Evolutionary conservation across 2,329 filamentous ascomycete species (phyloP), one percentile per base, ranked within the genome.

Genomic region (Atkinsonella texensis): DNA sequence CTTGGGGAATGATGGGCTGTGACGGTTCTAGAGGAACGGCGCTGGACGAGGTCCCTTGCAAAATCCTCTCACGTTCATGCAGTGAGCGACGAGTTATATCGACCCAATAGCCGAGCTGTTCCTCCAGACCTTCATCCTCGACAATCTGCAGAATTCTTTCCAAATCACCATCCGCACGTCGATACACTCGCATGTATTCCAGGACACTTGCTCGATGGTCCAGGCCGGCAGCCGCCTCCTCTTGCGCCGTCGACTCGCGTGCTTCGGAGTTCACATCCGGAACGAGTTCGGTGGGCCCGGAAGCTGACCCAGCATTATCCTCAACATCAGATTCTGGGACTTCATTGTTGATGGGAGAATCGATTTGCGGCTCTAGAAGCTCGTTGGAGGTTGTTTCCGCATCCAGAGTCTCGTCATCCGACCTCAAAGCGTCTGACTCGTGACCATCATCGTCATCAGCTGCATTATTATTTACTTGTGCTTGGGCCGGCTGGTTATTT

Each of bases 91-190:
- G 70, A 54, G 81, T 79, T 23, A 78, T 68, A 33, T 74, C 70
- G 11, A 84, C 72, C 71, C 81, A 80, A 62, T 80, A 79, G 11
- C 71, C 69, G 35, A 87, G 71, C 48, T 77, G 75, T 11, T 80
- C 76, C 51, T 77, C 72, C 2, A 80, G 71, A 4, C 76, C 73
- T 57, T 85, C 81, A 39, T 79, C 74, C 40, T 76, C 74, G 33
- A 85, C 81, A 20, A 86, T 79, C 41, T 73, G 69, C 3, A 84
- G 57, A 28, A 86, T 79, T 53, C 73, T 74, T 38, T 77, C 71
- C 0, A 75, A 74, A 57, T 85, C 74, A 4, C 81, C 81, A 43
- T 74, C 73, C 1, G 81, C 80, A 51, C 77, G 76, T 42, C 74
- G 71, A 64, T 81, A 83, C 39, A 79, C 81, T 51, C 70, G 73